Base-by-base conservation (phyloP, 306 rosid genomes). In the Acacia crassicarpa region DNA sequence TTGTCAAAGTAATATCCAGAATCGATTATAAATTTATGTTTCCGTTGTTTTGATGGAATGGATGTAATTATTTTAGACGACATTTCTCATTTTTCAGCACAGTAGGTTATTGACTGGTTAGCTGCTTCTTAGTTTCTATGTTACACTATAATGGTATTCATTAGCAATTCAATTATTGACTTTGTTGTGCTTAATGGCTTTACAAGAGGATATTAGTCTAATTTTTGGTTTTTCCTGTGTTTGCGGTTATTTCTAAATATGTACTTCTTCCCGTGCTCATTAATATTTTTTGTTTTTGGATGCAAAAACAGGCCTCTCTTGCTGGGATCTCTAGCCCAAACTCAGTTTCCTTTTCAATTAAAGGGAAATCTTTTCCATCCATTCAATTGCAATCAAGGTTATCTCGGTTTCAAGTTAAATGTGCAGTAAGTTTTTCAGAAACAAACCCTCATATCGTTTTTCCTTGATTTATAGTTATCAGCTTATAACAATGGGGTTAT, bases 271-370 rank as follows among this genome's bases (percentile, higher is more conserved):
- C 38, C 0, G 10, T 27, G 33, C 66, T 63, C 44, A 65, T 51
- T 83, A 17, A 9, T 30, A 1, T 20, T 79, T 77, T 19, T 82
- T 79, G 17, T 84, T 74, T 70, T 85, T 82, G 74, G 83, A 78
- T 78, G 80, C 25, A 65, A 85, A 35, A 68, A 67, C 87, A 93
- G 97, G 90, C 78, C 38, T 73, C 80, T 45, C 38, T 76, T 84
- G 46, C 82, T 67, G 86, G 89, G 81, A 46, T 80, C 77, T 80
- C 86, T 80, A 82, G 56, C 45, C 53, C 88, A 62, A 87, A 78
- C 41, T 89, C 88, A 11, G 85, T 91, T 81, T 91, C 92, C 23
- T 82, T 88, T 77, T 86, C 92, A 68, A 75, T 86, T 14, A 88
- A 76, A 23, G 86, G 86, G 65, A 84, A 69, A 35, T 67, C 84